Conservation (phyloP, 768 basidiomycete species). For the Lactarius tabidus region DNA sequence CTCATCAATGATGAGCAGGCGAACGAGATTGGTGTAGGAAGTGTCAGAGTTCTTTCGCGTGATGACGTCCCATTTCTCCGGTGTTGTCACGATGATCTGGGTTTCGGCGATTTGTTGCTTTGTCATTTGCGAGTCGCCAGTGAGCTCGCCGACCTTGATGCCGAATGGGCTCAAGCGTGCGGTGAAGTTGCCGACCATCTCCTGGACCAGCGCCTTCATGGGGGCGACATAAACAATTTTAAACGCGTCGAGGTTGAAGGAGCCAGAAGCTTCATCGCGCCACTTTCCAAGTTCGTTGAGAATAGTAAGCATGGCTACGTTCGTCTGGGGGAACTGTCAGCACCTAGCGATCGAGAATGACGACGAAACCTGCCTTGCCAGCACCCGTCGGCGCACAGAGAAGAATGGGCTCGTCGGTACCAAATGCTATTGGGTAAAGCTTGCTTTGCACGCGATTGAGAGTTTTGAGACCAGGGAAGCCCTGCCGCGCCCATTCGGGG, state of each 20-base stretch:
- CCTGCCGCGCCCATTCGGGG: conserved; percentile 83
- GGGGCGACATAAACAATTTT: conserved; percentile 98
- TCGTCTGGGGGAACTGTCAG: conserved; percentile 59
- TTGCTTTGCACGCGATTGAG: conserved; percentile 94
- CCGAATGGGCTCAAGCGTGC: conserved; percentile 66
- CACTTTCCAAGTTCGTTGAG: conserved; percentile 87
- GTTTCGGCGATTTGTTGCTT: conserved; percentile 96
- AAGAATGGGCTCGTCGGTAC: conserved; percentile 89
- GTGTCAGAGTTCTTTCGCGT: conserved; percentile 97
- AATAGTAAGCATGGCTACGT: conserved; percentile 94
- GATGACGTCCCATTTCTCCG: conserved; percentile 99
- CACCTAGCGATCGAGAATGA: conserved; percentile 9
- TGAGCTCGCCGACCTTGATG: conserved; percentile 90
- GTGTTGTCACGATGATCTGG: conserved; percentile 97
- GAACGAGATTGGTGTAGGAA: conserved; percentile 93
- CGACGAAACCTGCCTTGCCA: conserved; percentile 71
- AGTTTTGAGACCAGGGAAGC: conserved; percentile 71
- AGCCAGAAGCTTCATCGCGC: conserved; percentile 75
- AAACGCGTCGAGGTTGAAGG: conserved; percentile 83
- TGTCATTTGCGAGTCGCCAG: conserved; percentile 96
- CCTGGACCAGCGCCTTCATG: conserved; percentile 99
- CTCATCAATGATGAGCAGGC: conserved; percentile 96
- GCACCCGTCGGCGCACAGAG: conserved; percentile 98
- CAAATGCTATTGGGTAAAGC: conserved; percentile 89
- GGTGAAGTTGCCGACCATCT: conserved; percentile 95